Base-by-base conservation (phyloP, 805 yeast genomes). In the Sporopachydermia quercuum region DNA sequence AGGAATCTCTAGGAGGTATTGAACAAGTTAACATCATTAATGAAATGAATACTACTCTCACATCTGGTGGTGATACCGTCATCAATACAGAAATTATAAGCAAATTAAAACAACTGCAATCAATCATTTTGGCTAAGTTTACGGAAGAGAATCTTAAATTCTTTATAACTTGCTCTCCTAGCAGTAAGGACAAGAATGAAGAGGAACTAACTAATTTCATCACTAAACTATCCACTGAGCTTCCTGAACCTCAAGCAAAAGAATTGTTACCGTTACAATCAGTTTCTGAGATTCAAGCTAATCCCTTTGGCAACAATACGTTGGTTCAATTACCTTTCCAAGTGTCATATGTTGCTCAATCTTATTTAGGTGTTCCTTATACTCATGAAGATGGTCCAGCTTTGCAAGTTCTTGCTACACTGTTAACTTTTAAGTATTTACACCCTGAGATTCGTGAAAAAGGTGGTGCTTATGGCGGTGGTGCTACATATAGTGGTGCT, bases 401-500 rank as follows among this genome's bases (percentile, higher is more conserved):
- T 1, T 66, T 91, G 36, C 94, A 84, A 57, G 74, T 91, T 0
- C 64, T 91, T 37, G 70, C 96, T 1, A 87, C 80, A 48, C 56
- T 91, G 42, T 57, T 86, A 48, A 78, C 94, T 0, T 87, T 79
- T 59, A 83, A 81, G 52, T 74, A 82, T 48, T 62, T 91, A 38
- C 98, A 91, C 57, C 72, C 84, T 8, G 94, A 86, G 46, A 76
- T 91, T 33, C 72, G 98, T 47, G 98, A 91, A 54, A 76, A 89
- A 51, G 95, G 95, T 42, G 98, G 98, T 43, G 98, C 98, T 0
- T 91, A 91, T 54, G 98, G 98, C 4, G 97, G 95, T 4, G 98
- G 98, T 3, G 81, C 94, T 3, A 61, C 71, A 4, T 91, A 78
- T 55, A 82, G 78, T 54, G 85, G 89, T 0, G 54, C 83, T 16